Conservation (phyloP, 2,329 filamentous ascomycete species). For the Phialophora expanda region DNA sequence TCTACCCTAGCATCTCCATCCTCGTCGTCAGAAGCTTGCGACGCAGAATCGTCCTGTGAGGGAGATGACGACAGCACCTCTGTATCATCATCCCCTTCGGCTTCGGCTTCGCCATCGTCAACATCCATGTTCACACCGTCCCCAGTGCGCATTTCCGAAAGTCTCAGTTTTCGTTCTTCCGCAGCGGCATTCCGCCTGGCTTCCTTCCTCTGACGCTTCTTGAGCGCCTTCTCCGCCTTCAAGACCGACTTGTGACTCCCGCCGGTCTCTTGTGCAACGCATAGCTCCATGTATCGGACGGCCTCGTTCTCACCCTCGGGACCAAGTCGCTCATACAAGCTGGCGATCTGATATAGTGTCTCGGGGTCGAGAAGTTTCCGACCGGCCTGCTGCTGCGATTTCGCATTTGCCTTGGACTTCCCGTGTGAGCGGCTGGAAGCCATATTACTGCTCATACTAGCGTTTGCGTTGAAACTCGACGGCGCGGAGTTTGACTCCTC, state of each 20-base stretch:
- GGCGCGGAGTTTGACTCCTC: constrained; percentile 60
- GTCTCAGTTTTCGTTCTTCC: constrained; percentile 24
- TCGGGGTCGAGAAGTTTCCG: constrained; percentile 80
- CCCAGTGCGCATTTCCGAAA: constrained; percentile 19
- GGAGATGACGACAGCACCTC: constrained; percentile 34
- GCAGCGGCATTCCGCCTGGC: constrained; percentile 24
- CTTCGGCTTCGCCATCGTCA: constrained; percentile 36
- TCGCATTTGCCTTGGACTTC: constrained; percentile 20
- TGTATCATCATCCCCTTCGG: constrained; percentile 46
- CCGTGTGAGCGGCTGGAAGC: constrained; percentile 3
- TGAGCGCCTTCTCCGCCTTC: constrained; percentile 29
- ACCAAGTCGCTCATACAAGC: constrained; percentile 79
- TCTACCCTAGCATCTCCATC: constrained; percentile 46
- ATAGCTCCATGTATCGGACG: constrained; percentile 90
- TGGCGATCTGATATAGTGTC: constrained; percentile 85
- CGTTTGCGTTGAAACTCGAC: constrained; percentile 39
- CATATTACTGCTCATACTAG: constrained; percentile 20
- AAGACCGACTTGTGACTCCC: constrained; percentile 48
- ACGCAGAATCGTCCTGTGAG: not conserved
- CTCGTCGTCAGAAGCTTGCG: constrained; percentile 41
- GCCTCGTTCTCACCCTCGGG: constrained; percentile 76
- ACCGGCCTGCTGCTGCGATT: constrained; percentile 20
- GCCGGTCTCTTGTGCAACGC: constrained; percentile 88
- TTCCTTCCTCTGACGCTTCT: constrained; percentile 31
- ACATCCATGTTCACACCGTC: constrained; percentile 17